Conservation (phyloP, 345 rosid genomes). For the Salix dunnii region DNA sequence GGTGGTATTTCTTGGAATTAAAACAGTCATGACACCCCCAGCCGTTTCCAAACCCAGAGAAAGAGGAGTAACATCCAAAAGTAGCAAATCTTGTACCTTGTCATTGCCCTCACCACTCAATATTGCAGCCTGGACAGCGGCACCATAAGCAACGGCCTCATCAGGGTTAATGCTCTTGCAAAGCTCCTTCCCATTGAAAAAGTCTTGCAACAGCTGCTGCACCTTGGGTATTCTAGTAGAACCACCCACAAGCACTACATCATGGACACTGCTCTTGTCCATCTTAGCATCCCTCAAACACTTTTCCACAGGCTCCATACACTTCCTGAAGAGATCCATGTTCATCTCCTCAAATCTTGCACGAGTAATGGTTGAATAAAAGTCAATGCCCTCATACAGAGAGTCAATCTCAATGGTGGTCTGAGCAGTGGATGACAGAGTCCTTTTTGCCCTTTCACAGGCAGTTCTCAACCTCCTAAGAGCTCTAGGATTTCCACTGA, state of each 20-base stretch:
- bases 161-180: slow-evolving; percentile 28
- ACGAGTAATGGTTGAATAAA: slow-evolving; percentile 17
- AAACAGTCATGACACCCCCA: slow-evolving; percentile 24
- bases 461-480: slow-evolving; percentile 27
- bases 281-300: slow-evolving; percentile 29
- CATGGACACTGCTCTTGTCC: slow-evolving; percentile 22
- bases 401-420: slow-evolving; percentile 30
- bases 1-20: slow-evolving; percentile 20
- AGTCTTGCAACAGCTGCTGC: slow-evolving; percentile 26
- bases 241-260: slow-evolving; percentile 26
- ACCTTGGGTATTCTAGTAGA: slow-evolving; percentile 24
- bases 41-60: slow-evolving; percentile 21
- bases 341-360: slow-evolving; percentile 24
- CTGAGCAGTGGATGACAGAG: slow-evolving; percentile 28
- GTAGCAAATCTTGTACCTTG: slow-evolving; percentile 23
- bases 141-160: slow-evolving; percentile 26
- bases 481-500: slow-evolving; percentile 26
- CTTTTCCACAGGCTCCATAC: slow-evolving; percentile 25
- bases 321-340: slow-evolving; percentile 27
- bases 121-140: slow-evolving; percentile 22
- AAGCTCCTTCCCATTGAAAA: slow-evolving; percentile 26
- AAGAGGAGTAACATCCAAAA: slow-evolving; percentile 19
- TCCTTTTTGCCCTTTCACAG: slow-evolving; percentile 31
- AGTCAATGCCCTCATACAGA: slow-evolving; percentile 24
- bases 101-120: slow-evolving; percentile 20